phyloP scores from a whole-genome alignment of 768 basidiomycete species.

The Kwoniella newhampshirensis region DNA sequence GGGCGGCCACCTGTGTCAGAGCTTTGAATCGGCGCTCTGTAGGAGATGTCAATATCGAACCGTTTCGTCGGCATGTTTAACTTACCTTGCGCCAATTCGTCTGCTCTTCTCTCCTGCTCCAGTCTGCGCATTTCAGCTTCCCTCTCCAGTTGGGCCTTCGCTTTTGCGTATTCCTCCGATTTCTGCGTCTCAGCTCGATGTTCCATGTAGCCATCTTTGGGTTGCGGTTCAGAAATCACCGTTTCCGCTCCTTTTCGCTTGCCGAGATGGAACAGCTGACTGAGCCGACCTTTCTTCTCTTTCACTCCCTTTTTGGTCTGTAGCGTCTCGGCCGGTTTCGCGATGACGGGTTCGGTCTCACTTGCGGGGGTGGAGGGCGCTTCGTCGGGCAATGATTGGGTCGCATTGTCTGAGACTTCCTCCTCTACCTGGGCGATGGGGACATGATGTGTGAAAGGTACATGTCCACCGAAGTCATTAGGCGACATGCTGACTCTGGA shows the following conservation, averaged over 20 bases:
- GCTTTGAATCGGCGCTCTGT: conserved; percentile 39
- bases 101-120: conserved; percentile 41
- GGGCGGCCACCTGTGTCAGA: conserved; percentile 42
- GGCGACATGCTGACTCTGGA: conserved; percentile 13
- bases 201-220: conserved; percentile 1
- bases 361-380: neutral
- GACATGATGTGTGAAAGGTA: conserved; percentile 48
- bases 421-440: conserved; percentile 20
- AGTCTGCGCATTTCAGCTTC: conserved; percentile 26
- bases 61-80: neutral
- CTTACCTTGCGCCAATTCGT: conserved; percentile 44
- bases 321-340: neutral
- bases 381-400: conserved; percentile 6
- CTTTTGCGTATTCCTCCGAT: conserved; percentile 11
- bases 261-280: conserved; percentile 21
- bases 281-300: conserved; percentile 22
- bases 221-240: neutral
- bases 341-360: neutral
- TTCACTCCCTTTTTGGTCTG: conserved; percentile 7
- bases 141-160: conserved; percentile 19
- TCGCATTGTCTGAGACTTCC: conserved; percentile 18
- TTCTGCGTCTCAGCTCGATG: conserved; percentile 15
- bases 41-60: neutral
- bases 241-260: conserved; percentile 13
- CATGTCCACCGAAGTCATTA: conserved; percentile 37